Conservation (phyloP, 2,329 filamentous ascomycete genomes). For the Talaromyces sp. region DNA sequence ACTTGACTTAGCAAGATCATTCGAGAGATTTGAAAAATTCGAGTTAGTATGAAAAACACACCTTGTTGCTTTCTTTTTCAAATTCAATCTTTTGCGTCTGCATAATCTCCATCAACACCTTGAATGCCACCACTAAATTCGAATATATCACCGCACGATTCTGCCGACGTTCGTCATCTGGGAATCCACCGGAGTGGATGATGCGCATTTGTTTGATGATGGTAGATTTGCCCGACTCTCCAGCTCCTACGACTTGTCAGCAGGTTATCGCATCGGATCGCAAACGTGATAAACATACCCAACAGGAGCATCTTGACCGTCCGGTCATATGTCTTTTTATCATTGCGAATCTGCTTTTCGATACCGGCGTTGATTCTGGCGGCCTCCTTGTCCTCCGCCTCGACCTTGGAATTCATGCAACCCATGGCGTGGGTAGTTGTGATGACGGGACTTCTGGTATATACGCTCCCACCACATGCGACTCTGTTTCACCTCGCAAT, state of each 20-base stretch:
- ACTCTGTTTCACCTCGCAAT: neutral
- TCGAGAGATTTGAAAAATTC: neutral
- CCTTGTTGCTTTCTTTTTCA: constrained; percentile 73
- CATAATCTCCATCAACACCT: constrained; percentile 88
- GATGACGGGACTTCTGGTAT: neutral
- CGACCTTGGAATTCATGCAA: constrained; percentile 43
- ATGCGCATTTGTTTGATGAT: constrained; percentile 99
- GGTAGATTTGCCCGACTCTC: constrained; percentile 93
- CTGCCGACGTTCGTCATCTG: constrained; percentile 82
- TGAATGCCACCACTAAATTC: constrained; percentile 89
- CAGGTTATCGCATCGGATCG: constrained; percentile 7
- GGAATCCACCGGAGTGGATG: constrained; percentile 91
- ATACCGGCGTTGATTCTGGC: constrained; percentile 60
- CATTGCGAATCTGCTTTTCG: constrained; percentile 77
- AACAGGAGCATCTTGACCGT: constrained; percentile 93
- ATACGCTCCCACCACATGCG: neutral
- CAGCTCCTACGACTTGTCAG: constrained; percentile 62
- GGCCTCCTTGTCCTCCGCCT: constrained; percentile 41
- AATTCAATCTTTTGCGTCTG: constrained; percentile 76
- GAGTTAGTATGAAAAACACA: constrained; percentile 36
- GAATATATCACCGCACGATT: constrained; percentile 94
- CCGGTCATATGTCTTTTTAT: constrained; percentile 80
- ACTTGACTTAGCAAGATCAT: constrained; percentile 15
- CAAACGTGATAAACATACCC: constrained; percentile 55
- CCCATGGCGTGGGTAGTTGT: constrained; percentile 35